These are phyloP conservation scores for Setaria viridis DNA, from an alignment of 202 grass and related monocot species.

Conservation along the genomic window DNA sequence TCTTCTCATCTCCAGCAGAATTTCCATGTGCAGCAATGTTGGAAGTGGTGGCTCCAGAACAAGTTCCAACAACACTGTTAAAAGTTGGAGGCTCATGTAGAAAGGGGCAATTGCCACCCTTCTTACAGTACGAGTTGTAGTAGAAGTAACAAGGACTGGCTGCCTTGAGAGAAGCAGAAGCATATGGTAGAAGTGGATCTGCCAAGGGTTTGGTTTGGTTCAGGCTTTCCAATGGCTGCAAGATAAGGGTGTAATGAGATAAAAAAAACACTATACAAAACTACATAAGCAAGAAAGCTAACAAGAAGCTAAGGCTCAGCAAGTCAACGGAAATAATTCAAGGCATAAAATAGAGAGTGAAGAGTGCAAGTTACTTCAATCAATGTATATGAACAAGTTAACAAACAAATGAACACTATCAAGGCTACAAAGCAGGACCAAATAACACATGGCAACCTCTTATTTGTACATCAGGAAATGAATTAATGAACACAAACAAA, in stretches of 20 bases:
- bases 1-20: slow-evolving; percentile 40
- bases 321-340: background rate
- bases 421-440: background rate
- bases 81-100: slow-evolving; percentile 43
- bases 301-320: slow-evolving; percentile 17
- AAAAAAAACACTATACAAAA: slow-evolving; percentile 7
- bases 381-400: background rate
- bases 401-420: background rate
- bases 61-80: slow-evolving; percentile 20
- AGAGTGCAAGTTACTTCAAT: slow-evolving; percentile 1
- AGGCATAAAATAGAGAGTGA: background rate
- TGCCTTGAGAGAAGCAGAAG: slow-evolving; percentile 45
- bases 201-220: slow-evolving; percentile 37
- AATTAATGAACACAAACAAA: slow-evolving; percentile 32
- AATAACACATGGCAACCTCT: background rate
- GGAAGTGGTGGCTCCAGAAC: slow-evolving; percentile 35
- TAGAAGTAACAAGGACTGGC: slow-evolving; percentile 61
- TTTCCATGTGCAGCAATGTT: slow-evolving; percentile 34
- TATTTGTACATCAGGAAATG: slow-evolving; percentile 32
- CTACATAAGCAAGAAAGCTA: slow-evolving; percentile 14
- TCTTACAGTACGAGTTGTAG: slow-evolving; percentile 49
- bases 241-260: slow-evolving; percentile 41
- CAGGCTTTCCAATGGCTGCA: slow-evolving; percentile 59
- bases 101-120: slow-evolving; percentile 54
- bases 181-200: slow-evolving; percentile 11